Evolutionary conservation across 768 basidiomycete species (phyloP), one percentile per base, ranked within the genome.

Genomic region (Fomitopsis serialis): DNA sequence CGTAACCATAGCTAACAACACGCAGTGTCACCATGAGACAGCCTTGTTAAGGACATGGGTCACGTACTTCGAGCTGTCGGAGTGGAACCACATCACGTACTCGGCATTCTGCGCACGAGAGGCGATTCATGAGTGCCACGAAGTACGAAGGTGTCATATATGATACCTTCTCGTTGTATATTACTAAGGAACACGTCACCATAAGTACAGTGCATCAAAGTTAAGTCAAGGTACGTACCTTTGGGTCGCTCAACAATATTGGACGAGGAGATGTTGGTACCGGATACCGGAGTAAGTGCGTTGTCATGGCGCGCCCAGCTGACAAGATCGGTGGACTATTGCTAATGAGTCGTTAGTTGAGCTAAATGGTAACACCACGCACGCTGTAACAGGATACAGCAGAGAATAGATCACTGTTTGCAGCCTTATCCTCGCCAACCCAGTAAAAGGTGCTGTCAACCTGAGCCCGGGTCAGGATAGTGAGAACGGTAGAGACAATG

Each of bases 61-160:
- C 27, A 66, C 61, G 64, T 70, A 82, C 81, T 81, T 77, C 56
- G 78, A 79, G 22, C 71, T 73, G 59, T 85, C 82, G 9, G 80
- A 81, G 64, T 85, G 82, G 70, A 85, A 85, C 82, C 82, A 85
- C 81, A 85, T 82, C 21, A 84, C 82, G 61, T 82, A 83, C 70
- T 82, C 79, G 7, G 70, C 70, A 58, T 77, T 82, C 81, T 84
- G 47, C 29, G 11, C 22, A 50, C 11, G 22, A 21, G 15, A 17
- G 12, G 19, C 24, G 42, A 47, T 17, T 22, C 44, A 29, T 17
- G 4, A n/a, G 45, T 43, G 42, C 9, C 25, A 12, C 3, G 10
- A 24, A 35, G 21, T 19, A 8, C 3, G 22, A 42, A 24, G 7
- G n/a, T 7, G 3, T 17, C 15, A 0, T n/a, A n/a, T n/a, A 11